Evolutionary conservation across 2,329 filamentous ascomycete species (phyloP), one percentile per base, ranked within the genome.

Genomic region (Diaporthe eres): DNA sequence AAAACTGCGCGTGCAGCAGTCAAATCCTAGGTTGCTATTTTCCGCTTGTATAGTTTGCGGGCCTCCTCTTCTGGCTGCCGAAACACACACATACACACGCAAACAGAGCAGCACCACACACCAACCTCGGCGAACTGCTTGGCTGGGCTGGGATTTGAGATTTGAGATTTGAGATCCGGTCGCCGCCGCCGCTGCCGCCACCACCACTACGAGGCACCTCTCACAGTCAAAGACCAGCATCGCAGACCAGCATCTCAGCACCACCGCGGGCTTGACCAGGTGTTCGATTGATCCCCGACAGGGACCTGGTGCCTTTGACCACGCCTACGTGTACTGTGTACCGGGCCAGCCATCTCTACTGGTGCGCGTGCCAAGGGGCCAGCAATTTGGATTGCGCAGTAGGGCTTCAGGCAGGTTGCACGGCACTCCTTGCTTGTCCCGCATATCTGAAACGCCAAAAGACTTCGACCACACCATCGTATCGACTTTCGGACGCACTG

Each of bases 381-480:
- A 47, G 60, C 37, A 70, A 74, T 71, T 71, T 68, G 39, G 55
- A 51, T 71, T 65, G 47, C n/a, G 51, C n/a, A 47, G 58, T 65
- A 67, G 47, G 63, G 72, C 47, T 57, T 74, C 58, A 49, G 49
- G 72, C 67, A 71, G 57, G 58, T 74, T 65, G 70, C 68, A 75
- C 75, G 68, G 76, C 74, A 75, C 75, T 76, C 79, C 80, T 77
- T 78, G 77, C 74, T 76, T 74, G 79, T 82, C 80, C 81, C 80
- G 81, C 82, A 80, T 80, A 79, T 78, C 83, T 87, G 85, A 86
- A 87, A 87, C 85, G 80, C 80, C 81, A 81, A 80, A 77, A 74
- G 73, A 74, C 77, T 71, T 78, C 78, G 74, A 77, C 75, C 78
- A 78, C 79, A 79, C 78, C 77, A 75, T 71, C 73, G 63, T 74